Conservation (phyloP, 345 rosid genomes). For the Aurinia saxatilis region DNA sequence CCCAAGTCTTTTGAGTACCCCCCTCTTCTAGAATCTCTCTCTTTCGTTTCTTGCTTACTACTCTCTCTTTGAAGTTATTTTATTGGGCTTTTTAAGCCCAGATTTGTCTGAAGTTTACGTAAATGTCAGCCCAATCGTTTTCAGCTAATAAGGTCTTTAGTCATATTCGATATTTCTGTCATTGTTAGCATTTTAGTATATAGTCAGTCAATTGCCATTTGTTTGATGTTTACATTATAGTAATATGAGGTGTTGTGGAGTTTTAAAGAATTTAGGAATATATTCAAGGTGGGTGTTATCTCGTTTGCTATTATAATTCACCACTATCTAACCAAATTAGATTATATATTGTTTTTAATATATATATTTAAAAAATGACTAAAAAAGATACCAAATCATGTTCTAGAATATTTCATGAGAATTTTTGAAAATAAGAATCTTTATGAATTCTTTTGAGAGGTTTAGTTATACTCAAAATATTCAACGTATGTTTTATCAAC, state of each 20-base stretch:
- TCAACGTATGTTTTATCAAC: too few relatives aligned
- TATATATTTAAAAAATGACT: too few relatives aligned
- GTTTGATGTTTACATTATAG: background rate
- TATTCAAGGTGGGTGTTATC: background rate
- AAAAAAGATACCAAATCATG: background rate
- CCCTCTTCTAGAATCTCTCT: slow-evolving; percentile 26
- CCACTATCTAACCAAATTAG: background rate
- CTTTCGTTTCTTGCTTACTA: background rate
- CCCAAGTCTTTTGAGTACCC: slow-evolving; percentile 24
- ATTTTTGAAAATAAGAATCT: background rate
- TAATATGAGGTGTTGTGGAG: background rate
- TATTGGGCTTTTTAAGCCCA: slow-evolving; percentile 6
- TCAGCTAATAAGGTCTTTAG: background rate
- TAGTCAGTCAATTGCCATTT: background rate
- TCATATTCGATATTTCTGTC: background rate
- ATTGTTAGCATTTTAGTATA: background rate
- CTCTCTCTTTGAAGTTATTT: background rate
- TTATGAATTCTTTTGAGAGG: background rate
- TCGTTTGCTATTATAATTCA: background rate
- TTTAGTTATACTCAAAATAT: background rate
- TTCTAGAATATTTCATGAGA: background rate
- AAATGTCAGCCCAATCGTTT: background rate
- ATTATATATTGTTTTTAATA: background rate
- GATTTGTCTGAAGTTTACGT: background rate
- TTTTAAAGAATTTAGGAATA: background rate